phyloP scores from a whole-genome alignment of 805 yeast genomes.

The Sugiyamaella valdiviana region DNA sequence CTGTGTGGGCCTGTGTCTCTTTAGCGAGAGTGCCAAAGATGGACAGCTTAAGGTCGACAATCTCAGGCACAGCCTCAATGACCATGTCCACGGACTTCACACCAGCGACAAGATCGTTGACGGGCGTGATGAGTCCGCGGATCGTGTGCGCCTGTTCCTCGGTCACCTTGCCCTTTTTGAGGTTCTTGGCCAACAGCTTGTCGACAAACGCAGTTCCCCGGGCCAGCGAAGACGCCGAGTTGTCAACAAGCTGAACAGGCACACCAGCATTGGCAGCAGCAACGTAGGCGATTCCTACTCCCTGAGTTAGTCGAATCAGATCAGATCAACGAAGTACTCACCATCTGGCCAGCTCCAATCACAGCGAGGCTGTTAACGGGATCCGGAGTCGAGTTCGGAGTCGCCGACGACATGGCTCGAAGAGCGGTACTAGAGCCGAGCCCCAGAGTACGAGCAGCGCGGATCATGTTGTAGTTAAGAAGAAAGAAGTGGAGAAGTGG shows the following conservation, averaged over 20 bases:
- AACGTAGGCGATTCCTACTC: constrained; percentile 39
- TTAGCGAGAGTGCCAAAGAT: constrained; percentile 34
- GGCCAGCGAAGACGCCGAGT: constrained; percentile 28
- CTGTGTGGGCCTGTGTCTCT: constrained; percentile 25
- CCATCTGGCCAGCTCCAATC: constrained; percentile 42
- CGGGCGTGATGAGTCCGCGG: constrained; percentile 22
- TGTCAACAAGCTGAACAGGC: constrained; percentile 34
- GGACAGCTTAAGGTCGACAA: constrained; percentile 30
- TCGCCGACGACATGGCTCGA: background rate
- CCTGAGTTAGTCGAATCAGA: constrained; percentile 20
- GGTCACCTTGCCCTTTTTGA: constrained; percentile 33
- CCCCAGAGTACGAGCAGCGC: background rate
- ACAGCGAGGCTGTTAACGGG: constrained; percentile 26
- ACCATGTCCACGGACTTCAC: constrained; percentile 33
- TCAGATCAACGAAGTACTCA: constrained; percentile 8
- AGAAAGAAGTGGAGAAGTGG: background rate
- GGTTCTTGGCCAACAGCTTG: constrained; percentile 34
- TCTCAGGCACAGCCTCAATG: constrained; percentile 42
- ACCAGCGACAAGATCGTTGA: constrained; percentile 24
- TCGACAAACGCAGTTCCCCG: constrained; percentile 33
- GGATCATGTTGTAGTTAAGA: background rate
- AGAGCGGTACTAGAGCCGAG: background rate
- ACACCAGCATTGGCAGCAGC: constrained; percentile 36
- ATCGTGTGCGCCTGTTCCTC: constrained; percentile 29
- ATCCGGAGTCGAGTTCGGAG: background rate